Evolutionary conservation across 495 filamentous ascomycete genomes (phyloP).

Genomic region (Hapsidospora chrysogenum): DNA sequence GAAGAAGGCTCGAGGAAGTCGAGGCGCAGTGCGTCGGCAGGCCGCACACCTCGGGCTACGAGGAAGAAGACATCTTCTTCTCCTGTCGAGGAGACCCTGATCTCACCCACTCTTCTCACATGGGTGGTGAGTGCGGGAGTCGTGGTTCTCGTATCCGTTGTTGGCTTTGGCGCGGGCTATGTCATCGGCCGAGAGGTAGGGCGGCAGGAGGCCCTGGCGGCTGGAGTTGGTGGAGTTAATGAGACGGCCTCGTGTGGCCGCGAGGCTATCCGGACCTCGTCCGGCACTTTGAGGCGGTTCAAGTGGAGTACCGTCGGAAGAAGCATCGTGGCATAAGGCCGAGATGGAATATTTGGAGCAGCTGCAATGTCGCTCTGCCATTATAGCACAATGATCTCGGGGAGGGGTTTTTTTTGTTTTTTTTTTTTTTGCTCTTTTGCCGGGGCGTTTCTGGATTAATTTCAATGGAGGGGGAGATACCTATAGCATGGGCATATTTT

Average conservation of each 20-base stretch:
- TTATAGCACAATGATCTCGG: too few relatives aligned
- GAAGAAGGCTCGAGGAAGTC: conserved; percentile 23
- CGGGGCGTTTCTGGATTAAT: too few relatives aligned
- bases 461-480: too few relatives aligned
- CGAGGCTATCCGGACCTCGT: conserved; percentile 21
- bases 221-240: conserved; percentile 19
- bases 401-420: too few relatives aligned
- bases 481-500: too few relatives aligned
- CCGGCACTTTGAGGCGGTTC: conserved; percentile 25
- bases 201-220: conserved; percentile 37
- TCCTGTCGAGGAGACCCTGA: conserved; percentile 16
- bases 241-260: conserved; percentile 24
- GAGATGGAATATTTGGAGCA: too few relatives aligned
- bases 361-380: too few relatives aligned
- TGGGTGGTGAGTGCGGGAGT: conserved; percentile 89
- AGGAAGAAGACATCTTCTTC: conserved; percentile 37
- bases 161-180: conserved; percentile 89
- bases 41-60: conserved; percentile 18
- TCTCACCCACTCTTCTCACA: conserved; percentile 65
- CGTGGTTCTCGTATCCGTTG: conserved; percentile 75
- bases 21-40: conserved; percentile 30
- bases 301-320: conserved; percentile 28
- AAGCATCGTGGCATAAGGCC: conserved; percentile 23
- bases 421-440: too few relatives aligned
- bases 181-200: conserved; percentile 74